A percentile compares a stretch with the other conserved stretches of the same genome.
Conservation (phyloP, 352 stramenopile genomes). For the Aphanomyces astaci region DNA sequence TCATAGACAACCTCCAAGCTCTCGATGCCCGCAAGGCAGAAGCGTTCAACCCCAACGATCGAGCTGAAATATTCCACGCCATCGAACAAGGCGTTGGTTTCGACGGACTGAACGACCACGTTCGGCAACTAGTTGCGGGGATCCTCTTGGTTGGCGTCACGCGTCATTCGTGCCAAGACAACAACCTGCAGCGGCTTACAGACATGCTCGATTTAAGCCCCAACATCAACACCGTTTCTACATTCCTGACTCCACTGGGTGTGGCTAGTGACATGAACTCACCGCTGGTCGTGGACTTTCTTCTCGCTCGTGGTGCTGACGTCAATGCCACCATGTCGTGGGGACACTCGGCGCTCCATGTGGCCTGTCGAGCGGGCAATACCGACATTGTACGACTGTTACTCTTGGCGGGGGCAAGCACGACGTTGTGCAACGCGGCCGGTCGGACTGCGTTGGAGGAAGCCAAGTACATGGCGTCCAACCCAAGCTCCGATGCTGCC, state of each 20-base stretch:
- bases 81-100: conserved; percentile 4
- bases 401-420: neutral
- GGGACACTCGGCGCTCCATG: neutral
- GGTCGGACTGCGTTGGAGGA: conserved; percentile 8
- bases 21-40: conserved; percentile 14
- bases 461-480: neutral
- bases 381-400: conserved; percentile 6
- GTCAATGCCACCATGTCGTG: conserved; percentile 9
- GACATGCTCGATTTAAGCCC: conserved; percentile 2
- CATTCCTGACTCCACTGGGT: conserved; percentile 12
- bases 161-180: conserved; percentile 11
- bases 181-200: neutral
- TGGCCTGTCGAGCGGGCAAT: conserved; percentile 6
- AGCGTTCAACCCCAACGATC: conserved; percentile 8
- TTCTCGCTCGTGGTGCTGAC: conserved; percentile 2
- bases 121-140: conserved; percentile 11
- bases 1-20: neutral
- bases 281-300: conserved; percentile 10
- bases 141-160: conserved; percentile 17
- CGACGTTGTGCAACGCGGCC: neutral
- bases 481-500: neutral
- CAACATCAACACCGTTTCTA: conserved; percentile 10
- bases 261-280: conserved; percentile 18
- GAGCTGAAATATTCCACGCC: conserved; percentile 1
- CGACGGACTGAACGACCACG: conserved; percentile 17